Conservation (phyloP, 2,329 filamentous ascomycete species). For the Furcasterigmium sp. region DNA sequence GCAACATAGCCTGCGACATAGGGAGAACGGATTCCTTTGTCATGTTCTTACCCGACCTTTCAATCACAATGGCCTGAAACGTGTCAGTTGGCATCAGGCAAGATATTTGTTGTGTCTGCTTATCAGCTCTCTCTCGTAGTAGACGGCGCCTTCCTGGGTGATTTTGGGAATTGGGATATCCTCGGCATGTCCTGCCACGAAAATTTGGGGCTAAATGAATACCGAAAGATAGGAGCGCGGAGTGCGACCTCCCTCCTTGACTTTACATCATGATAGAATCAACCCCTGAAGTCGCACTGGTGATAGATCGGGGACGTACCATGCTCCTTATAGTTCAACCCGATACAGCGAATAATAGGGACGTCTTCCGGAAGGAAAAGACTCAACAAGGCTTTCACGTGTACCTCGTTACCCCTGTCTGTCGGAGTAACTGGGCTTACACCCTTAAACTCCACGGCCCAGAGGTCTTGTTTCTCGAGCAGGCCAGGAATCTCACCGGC, state of each 20-base stretch:
- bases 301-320: conserved; percentile 19
- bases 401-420: no score
- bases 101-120: not conserved
- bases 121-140: conserved; percentile 45
- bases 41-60: conserved; percentile 47
- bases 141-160: conserved; percentile 36
- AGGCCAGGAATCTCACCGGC: no score
- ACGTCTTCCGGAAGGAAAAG: conserved; percentile 23
- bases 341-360: conserved; percentile 27
- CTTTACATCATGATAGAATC: conserved; percentile 25
- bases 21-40: conserved; percentile 33
- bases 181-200: conserved; percentile 26
- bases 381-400: conserved; percentile 23
- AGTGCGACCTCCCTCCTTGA: conserved; percentile 44
- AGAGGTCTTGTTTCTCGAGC: no score
- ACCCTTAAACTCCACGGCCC: no score
- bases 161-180: conserved; percentile 39
- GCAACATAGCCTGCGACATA: no score
- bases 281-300: not conserved
- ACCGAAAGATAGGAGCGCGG: conserved; percentile 42
- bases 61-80: conserved; percentile 43
- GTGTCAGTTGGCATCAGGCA: no score
- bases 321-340: conserved; percentile 28
- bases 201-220: conserved; percentile 44
- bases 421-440: no score